Conservation (phyloP, 2,329 filamentous ascomycete species). For the Fusarium circinatum region DNA sequence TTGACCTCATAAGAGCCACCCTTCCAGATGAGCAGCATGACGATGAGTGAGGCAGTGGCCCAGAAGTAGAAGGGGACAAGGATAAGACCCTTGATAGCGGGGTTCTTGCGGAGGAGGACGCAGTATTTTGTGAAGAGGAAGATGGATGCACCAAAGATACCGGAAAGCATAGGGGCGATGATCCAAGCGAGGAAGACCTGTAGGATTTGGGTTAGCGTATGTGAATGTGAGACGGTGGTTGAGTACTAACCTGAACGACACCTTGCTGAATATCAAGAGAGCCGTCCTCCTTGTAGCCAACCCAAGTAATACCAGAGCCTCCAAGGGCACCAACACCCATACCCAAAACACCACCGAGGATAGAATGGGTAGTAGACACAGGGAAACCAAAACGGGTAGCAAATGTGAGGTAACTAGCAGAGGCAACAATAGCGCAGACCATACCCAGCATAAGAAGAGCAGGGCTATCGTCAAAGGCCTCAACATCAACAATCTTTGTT, state of each 20-base stretch:
- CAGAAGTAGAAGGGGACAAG: constrained; percentile 67
- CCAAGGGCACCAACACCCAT: constrained; percentile 68
- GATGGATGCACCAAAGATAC: constrained; percentile 62
- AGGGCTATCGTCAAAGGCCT: constrained; percentile 58
- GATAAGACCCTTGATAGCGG: constrained; percentile 62
- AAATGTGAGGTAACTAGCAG: constrained; percentile 66
- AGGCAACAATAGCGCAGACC: constrained; percentile 64
- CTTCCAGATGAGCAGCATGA: constrained; percentile 71
- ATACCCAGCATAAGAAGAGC: constrained; percentile 68
- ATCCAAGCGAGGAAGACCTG: constrained; percentile 70
- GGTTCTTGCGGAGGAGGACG: constrained; percentile 64
- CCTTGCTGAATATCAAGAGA: constrained; percentile 56
- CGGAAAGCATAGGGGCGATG: constrained; percentile 67
- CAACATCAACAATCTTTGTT: constrained; percentile 65
- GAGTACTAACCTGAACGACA: constrained; percentile 58
- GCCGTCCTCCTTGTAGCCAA: constrained; percentile 54
- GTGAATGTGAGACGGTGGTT: not conserved
- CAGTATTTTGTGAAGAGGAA: constrained; percentile 67
- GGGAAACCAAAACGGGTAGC: constrained; percentile 65
- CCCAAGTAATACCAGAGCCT: constrained; percentile 63
- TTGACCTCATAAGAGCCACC: constrained; percentile 58
- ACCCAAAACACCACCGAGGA: constrained; percentile 68
- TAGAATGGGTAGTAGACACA: constrained; percentile 70
- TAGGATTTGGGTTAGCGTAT: constrained; percentile 45
- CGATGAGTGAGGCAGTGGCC: constrained; percentile 63